A percentile compares a stretch with the other conserved stretches of the same genome.
These are phyloP conservation scores for Candida multigemmis DNA, from an alignment of 805 yeast genomes.

Conservation along the genomic window DNA sequence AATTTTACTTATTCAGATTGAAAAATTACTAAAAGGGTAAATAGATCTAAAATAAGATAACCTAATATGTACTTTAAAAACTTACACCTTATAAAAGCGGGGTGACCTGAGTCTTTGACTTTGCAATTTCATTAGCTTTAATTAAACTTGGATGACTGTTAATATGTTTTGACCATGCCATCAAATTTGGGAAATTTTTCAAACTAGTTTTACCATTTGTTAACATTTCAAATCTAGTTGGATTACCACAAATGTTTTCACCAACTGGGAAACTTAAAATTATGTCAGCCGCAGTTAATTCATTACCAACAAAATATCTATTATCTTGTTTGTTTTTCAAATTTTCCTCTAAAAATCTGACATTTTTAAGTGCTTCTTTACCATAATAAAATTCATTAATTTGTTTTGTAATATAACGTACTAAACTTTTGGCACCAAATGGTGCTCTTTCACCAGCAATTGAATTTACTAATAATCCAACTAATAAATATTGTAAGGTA, in stretches of 20 bases:
- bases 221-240: constrained; percentile 11
- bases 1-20: no score
- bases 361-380: constrained; percentile 12
- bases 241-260: constrained; percentile 14
- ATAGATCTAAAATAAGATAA: no score
- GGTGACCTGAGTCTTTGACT: no score
- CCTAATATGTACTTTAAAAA: no score
- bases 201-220: constrained; percentile 3
- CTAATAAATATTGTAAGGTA: constrained; percentile 42
- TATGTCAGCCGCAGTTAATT: constrained; percentile 50
- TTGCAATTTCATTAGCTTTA: constrained; percentile 8
- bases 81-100: no score
- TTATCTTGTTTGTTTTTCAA: constrained; percentile 14
- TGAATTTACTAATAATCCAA: constrained; percentile 18
- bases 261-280: constrained; percentile 39
- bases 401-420: constrained; percentile 9
- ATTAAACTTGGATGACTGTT: constrained; percentile 6
- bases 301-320: constrained; percentile 38
- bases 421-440: constrained; percentile 13
- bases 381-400: constrained; percentile 18
- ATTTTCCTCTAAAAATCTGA: constrained; percentile 18
- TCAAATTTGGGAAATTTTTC: constrained; percentile 11
- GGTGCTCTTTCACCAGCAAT: constrained; percentile 20
- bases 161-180: constrained; percentile 12
- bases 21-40: no score